Evolutionary conservation across 129 eudicot species (phyloP).

Genomic region (Lactuca sativa): DNA sequence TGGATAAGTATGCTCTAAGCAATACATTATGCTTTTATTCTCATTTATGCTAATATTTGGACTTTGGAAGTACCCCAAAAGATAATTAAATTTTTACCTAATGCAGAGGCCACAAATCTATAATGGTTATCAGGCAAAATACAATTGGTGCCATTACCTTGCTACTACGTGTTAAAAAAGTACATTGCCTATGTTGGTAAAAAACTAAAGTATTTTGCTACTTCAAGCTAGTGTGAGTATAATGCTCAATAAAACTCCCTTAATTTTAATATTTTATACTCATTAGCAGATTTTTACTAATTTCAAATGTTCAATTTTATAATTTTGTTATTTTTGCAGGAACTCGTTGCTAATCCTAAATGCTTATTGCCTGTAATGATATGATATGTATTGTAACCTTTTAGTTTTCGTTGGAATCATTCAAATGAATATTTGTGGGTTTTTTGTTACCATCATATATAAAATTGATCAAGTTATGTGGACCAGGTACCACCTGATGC

Average conservation of each 20-base stretch:
- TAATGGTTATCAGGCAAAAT: constrained; percentile 77
- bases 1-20: constrained; percentile 65
- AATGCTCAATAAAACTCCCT: too few relatives aligned
- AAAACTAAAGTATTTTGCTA: too few relatives aligned
- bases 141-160: constrained; percentile 82
- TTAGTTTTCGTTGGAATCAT: background rate
- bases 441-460: background rate
- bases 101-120: constrained; percentile 90
- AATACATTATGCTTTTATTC: background rate
- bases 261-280: too few relatives aligned
- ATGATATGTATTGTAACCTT: constrained; percentile 39
- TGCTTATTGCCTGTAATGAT: constrained; percentile 43
- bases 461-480: constrained; percentile 17
- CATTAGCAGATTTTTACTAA: too few relatives aligned
- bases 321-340: too few relatives aligned
- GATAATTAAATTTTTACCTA: constrained; percentile 3
- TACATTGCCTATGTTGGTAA: too few relatives aligned
- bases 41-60: constrained; percentile 5
- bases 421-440: background rate
- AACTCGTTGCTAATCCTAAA: constrained; percentile 15
- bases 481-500: constrained; percentile 93
- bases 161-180: too few relatives aligned
- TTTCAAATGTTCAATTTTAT: too few relatives aligned
- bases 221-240: too few relatives aligned
- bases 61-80: background rate